Evolutionary conservation across 2,329 filamentous ascomycete genomes (phyloP), one percentile per base, ranked within the genome.

Genomic region (Pleomassaria siparia): DNA sequence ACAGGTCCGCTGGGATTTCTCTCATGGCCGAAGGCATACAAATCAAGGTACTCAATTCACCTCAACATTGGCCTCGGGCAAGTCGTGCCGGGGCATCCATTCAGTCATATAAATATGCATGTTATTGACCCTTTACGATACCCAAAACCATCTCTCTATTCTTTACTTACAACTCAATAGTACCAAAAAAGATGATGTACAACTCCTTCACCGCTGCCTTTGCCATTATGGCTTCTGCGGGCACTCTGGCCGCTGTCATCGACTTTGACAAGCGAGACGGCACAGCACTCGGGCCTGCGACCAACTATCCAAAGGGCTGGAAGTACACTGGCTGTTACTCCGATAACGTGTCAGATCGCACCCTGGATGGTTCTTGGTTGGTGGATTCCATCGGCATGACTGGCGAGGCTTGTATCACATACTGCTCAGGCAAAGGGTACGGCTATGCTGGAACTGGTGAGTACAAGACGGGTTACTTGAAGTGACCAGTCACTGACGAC

Each of bases 341-440:
- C 15, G 53, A 56, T 39, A 20, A 44, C n/a, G 46, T 49, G 10
- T 43, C 40, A n/a, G 33, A 36, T 25, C 53, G 62, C 35, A 54
- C 59, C 7, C 49, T 64, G 12, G 29, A 46, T 16, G 46, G 36
- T 33, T 49, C 44, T 13, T 9, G 6, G 6, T 9, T 33, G 30
- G 10, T 18, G 7, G 18, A 37, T 15, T 28, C 43, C 13, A 53
- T 47, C 41, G 18, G 12, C 10, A 63, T 66, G 51, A 66, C 57
- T 3, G 60, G 66, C 11, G 58, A 52, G 43, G 50, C 49, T 15
- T 71, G 69, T 44, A 57, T 66, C 26, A 40, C 49, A 1, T 60
- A 50, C 16, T 72, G 69, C 43, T n/a, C 47, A 29, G 32, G 43
- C 0, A 53, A 46, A 21, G 67, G 62, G 1, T 71, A 62, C 49